A percentile compares a stretch with the other conserved stretches of the same genome.
phyloP scores from a whole-genome alignment of 345 rosid species.

The Toxicodendron radicans region DNA sequence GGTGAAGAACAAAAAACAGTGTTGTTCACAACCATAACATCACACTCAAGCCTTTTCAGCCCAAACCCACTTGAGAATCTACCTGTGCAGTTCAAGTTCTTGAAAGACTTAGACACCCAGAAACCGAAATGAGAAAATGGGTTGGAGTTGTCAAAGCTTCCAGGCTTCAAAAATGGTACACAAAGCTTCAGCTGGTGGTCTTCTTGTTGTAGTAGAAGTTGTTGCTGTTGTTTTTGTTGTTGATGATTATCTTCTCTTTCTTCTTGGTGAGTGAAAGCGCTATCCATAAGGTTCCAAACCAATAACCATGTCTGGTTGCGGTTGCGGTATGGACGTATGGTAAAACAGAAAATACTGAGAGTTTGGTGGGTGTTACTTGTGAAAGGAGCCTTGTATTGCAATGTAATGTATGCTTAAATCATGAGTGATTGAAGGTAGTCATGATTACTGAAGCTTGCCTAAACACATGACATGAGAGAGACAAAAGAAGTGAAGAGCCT shows the following conservation, averaged over 20 bases:
- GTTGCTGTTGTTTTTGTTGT: conserved; percentile 25
- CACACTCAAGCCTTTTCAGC: conserved; percentile 31
- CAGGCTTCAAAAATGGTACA: conserved; percentile 32
- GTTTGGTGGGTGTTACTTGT: conserved; percentile 8
- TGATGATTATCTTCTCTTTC: conserved; percentile 36
- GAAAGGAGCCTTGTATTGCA: conserved; percentile 14
- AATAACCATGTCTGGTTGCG: conserved; percentile 34
- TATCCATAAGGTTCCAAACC: conserved; percentile 46
- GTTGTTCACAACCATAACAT: conserved; percentile 50
- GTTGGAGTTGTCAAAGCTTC: conserved; percentile 17
- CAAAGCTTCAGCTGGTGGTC: conserved; percentile 40
- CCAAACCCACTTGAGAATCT: conserved; percentile 36
- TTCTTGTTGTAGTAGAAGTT: conserved; percentile 20
- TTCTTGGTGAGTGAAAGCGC: conserved; percentile 47
- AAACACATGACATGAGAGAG: conserved; percentile 29
- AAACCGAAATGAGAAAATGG: conserved; percentile 28
- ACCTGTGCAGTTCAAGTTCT: conserved; percentile 33
- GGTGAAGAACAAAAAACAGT: conserved; percentile 45
- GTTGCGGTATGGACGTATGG: conserved; percentile 16
- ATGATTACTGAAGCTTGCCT: conserved; percentile 47
- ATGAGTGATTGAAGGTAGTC: conserved; percentile 14
- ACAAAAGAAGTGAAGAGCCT: conserved; percentile 17
- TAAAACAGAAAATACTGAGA: neutral
- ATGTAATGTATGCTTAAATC: conserved; percentile 15
- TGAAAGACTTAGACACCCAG: conserved; percentile 43